phyloP scores from a whole-genome alignment of 2,329 filamentous ascomycete species.

The Microcyclospora tardicrescens region DNA sequence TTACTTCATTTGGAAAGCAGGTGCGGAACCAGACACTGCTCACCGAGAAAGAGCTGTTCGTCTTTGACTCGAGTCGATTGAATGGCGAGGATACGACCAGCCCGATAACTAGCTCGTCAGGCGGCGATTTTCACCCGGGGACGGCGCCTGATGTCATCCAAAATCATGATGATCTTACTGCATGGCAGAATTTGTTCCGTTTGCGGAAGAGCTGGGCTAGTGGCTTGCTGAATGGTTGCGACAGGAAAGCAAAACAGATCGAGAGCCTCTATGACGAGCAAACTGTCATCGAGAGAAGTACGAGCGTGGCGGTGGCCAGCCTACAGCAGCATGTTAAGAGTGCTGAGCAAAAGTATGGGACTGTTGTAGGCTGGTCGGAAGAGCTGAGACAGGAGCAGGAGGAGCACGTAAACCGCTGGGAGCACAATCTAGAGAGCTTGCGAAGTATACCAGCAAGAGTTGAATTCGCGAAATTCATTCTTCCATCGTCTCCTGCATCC shows the following conservation, averaged over 20 bases:
- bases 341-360: slow-evolving; percentile 58
- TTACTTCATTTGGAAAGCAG: slow-evolving; percentile 74
- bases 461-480: slow-evolving; percentile 45
- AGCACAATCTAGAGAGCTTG: slow-evolving; percentile 53
- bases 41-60: slow-evolving; percentile 78
- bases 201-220: slow-evolving; percentile 69
- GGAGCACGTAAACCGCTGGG: slow-evolving; percentile 51
- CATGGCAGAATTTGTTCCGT: slow-evolving; percentile 83
- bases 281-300: slow-evolving; percentile 62
- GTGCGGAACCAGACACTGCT: slow-evolving; percentile 69
- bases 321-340: slow-evolving; percentile 61
- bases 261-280: slow-evolving; percentile 59
- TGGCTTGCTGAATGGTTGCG: slow-evolving; percentile 55
- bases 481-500: slow-evolving; percentile 9
- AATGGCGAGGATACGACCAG: slow-evolving; percentile 14
- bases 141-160: slow-evolving; percentile 66
- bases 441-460: slow-evolving; percentile 50
- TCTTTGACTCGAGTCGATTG: slow-evolving; percentile 63
- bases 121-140: slow-evolving; percentile 48
- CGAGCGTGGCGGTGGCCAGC: slow-evolving; percentile 78
- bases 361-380: slow-evolving; percentile 57
- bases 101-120: slow-evolving; percentile 27
- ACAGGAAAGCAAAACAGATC: slow-evolving; percentile 47
- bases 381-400: slow-evolving; percentile 56
- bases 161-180: slow-evolving; percentile 64